phyloP scores from a whole-genome alignment of 164 flowering plant species.

The Amborella trichopoda region DNA sequence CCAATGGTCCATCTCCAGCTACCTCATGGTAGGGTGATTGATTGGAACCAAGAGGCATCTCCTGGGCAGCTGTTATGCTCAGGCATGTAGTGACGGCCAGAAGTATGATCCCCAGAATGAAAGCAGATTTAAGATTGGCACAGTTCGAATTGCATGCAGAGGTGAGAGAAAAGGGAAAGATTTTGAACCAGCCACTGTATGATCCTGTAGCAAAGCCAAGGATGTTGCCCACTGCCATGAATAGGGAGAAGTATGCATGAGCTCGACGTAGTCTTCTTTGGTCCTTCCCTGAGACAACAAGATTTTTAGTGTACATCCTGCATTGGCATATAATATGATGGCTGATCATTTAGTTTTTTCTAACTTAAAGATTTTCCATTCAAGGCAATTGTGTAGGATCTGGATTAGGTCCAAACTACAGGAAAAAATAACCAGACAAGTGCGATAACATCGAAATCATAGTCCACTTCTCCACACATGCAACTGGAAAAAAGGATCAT shows the following conservation, averaged over 20 bases:
- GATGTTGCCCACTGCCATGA: slow-evolving; percentile 91
- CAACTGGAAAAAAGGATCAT: too few species aligned
- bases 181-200: slow-evolving; percentile 66
- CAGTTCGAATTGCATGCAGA: slow-evolving; percentile 55
- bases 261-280: slow-evolving; percentile 82
- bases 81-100: slow-evolving; percentile 55
- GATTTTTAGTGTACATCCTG: too few species aligned
- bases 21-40: background rate
- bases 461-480: too few species aligned
- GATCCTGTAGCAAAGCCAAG: slow-evolving; percentile 92
- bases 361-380: too few species aligned
- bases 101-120: slow-evolving; percentile 49
- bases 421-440: too few species aligned
- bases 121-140: slow-evolving; percentile 92
- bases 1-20: background rate
- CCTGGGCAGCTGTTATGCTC: slow-evolving; percentile 33
- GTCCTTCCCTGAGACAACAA: slow-evolving; percentile 75
- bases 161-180: slow-evolving; percentile 66
- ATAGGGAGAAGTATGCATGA: slow-evolving; percentile 88
- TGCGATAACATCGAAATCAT: too few species aligned
- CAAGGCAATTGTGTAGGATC: too few species aligned
- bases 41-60: slow-evolving; percentile 8
- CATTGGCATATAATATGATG: too few species aligned
- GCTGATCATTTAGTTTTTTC: too few species aligned
- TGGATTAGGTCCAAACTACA: too few species aligned